These are phyloP conservation scores for Hura crepitans DNA, from an alignment of 441 rosid species.

Conservation along the genomic window DNA sequence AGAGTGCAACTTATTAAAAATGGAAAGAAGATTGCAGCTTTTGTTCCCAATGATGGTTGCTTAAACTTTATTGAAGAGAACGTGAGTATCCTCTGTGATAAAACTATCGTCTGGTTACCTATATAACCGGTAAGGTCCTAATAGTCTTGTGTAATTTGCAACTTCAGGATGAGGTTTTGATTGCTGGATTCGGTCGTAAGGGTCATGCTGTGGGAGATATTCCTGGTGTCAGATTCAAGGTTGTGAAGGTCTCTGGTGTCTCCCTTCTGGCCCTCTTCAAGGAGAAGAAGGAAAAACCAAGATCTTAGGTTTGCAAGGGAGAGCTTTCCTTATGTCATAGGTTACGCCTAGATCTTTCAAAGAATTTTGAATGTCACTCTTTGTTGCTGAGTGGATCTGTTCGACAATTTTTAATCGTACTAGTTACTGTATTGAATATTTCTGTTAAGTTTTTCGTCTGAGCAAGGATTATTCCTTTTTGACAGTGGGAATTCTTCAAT, in stretches of 20 bases:
- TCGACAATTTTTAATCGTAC: conserved; percentile 16
- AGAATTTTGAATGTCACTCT: conserved; percentile 17
- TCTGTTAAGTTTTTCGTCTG: conserved; percentile 13
- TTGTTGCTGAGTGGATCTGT: conserved; percentile 22
- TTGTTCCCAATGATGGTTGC: conserved; percentile 76
- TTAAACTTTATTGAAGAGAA: conserved; percentile 68
- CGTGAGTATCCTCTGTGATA: conserved; percentile 30
- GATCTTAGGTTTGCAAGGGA: conserved; percentile 39
- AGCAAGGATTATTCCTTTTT: too few species aligned
- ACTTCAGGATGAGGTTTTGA: conserved; percentile 66
- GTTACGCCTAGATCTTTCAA: conserved; percentile 13
- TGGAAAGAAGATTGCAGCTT: conserved; percentile 77
- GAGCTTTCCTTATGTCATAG: background rate
- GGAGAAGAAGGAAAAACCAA: conserved; percentile 85
- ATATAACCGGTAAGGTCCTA: background rate
- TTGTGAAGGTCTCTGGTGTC: conserved; percentile 74
- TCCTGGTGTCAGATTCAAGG: conserved; percentile 81
- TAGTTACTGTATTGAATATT: conserved; percentile 18
- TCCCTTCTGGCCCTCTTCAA: conserved; percentile 78
- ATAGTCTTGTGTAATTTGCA: background rate
- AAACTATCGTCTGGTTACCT: background rate
- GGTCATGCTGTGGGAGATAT: conserved; percentile 82
- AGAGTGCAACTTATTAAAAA: conserved; percentile 71
- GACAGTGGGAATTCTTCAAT: too few species aligned
- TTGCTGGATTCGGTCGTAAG: conserved; percentile 82